These are phyloP conservation scores for Phyllostachys edulis DNA, from an alignment of 176 grass and related monocot genomes.

Conservation along the genomic window DNA sequence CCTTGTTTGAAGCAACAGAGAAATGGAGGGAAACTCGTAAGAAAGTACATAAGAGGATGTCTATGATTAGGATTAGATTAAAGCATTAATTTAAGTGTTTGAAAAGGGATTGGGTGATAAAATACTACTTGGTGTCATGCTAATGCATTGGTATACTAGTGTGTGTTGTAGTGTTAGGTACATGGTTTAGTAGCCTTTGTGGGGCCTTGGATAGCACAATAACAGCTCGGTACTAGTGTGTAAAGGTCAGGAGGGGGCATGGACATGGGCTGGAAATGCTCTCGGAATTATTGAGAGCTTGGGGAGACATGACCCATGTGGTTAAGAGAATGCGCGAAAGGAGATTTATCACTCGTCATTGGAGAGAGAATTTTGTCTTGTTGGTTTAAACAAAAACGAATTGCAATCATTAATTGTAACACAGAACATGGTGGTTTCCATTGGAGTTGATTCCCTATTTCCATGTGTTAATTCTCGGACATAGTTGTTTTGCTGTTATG, in stretches of 20 bases:
- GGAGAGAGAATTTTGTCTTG: constrained; percentile 56
- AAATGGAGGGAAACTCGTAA: constrained; percentile 54
- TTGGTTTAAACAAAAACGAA: constrained; percentile 33
- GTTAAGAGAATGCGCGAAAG: constrained; percentile 49
- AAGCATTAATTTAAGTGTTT: constrained; percentile 29
- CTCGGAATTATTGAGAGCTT: constrained; percentile 66
- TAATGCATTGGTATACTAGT: constrained; percentile 21
- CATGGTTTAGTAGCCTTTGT: constrained; percentile 37
- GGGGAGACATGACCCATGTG: constrained; percentile 77
- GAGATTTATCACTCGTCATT: constrained; percentile 41
- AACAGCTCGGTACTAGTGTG: constrained; percentile 59
- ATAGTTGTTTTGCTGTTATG: constrained; percentile 8
- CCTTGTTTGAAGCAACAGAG: constrained; percentile 52
- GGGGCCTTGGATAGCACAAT: constrained; percentile 44
- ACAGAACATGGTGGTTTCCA: constrained; percentile 35
- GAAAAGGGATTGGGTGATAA: constrained; percentile 10
- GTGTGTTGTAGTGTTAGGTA: constrained; percentile 40
- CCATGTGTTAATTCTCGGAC: neutral
- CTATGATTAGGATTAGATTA: constrained; percentile 52
- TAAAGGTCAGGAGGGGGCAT: constrained; percentile 42
- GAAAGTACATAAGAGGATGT: constrained; percentile 52
- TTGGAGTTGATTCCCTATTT: constrained; percentile 26
- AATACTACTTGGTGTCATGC: constrained; percentile 35
- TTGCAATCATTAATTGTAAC: constrained; percentile 27
- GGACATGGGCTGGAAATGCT: constrained; percentile 70